Conservation (phyloP, 176 grass and related monocot species). For the Metroxylon sagu region DNA sequence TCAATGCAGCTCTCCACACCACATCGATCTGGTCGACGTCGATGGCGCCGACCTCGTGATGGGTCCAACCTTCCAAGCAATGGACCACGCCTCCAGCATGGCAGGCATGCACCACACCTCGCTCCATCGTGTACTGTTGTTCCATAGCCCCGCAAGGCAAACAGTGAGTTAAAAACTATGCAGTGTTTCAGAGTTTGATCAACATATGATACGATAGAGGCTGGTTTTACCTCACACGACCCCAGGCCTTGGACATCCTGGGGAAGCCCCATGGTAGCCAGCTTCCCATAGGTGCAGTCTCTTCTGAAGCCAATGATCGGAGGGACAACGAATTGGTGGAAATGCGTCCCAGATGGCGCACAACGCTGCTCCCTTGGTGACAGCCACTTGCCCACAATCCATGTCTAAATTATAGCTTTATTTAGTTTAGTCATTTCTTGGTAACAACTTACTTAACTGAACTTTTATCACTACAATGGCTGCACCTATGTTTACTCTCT, state of each 20-base stretch:
- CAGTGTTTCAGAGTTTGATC: no score
- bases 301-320: conserved; percentile 70
- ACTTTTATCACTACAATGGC: no score
- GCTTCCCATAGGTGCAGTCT: conserved; percentile 85
- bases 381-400: no score
- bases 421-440: no score
- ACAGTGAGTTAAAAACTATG: no score
- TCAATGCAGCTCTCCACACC: conserved; percentile 78
- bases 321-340: conserved; percentile 98
- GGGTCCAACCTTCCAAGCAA: conserved; percentile 77
- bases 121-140: conserved; percentile 72
- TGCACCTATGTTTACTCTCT: no score
- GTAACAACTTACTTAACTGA: no score
- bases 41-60: conserved; percentile 94
- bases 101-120: conserved; percentile 96
- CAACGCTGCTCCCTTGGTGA: conserved; percentile 71
- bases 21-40: conserved; percentile 77
- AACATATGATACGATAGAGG: no score
- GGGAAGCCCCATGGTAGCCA: conserved; percentile 83
- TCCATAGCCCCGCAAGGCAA: not conserved
- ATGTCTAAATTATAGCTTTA: no score
- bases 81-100: conserved; percentile 95
- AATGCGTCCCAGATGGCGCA: conserved; percentile 74
- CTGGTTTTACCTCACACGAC: conserved; percentile 49
- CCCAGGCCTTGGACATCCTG: conserved; percentile 83